These are phyloP conservation scores for Trichosporon asahii DNA, from an alignment of 1,284 basidiomycete species.

Conservation along the genomic window DNA sequence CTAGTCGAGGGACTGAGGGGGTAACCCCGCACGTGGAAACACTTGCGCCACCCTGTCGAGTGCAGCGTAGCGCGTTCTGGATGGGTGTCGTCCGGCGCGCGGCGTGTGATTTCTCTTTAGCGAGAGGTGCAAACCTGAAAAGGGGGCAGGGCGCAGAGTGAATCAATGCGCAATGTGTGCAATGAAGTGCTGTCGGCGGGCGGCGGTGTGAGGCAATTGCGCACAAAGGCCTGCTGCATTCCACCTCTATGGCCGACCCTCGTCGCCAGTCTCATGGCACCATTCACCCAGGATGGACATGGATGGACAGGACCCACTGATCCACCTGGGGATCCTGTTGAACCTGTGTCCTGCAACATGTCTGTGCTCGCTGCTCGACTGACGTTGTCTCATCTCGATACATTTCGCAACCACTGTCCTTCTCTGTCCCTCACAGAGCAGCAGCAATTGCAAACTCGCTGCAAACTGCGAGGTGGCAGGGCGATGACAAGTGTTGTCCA, in stretches of 20 bases:
- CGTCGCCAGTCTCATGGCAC: background rate
- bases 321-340: background rate
- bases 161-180: background rate
- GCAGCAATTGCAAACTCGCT: background rate
- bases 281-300: background rate
- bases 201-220: background rate
- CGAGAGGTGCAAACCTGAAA: background rate
- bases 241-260: background rate
- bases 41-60: background rate
- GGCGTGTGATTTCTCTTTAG: background rate
- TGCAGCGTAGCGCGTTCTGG: background rate
- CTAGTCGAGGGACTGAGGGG: background rate
- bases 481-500: background rate
- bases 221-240: background rate
- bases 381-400: background rate
- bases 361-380: background rate
- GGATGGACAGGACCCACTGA: background rate
- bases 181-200: background rate
- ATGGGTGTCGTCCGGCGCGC: too few relatives aligned
- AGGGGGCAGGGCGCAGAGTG: background rate
- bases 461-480: background rate
- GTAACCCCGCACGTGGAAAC: conserved; percentile 1
- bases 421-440: background rate
- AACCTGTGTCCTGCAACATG: background rate
- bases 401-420: background rate